These are phyloP conservation scores for Cyclotella sp. DNA, from an alignment of 108 stramenopile genomes.

Conservation along the genomic window DNA sequence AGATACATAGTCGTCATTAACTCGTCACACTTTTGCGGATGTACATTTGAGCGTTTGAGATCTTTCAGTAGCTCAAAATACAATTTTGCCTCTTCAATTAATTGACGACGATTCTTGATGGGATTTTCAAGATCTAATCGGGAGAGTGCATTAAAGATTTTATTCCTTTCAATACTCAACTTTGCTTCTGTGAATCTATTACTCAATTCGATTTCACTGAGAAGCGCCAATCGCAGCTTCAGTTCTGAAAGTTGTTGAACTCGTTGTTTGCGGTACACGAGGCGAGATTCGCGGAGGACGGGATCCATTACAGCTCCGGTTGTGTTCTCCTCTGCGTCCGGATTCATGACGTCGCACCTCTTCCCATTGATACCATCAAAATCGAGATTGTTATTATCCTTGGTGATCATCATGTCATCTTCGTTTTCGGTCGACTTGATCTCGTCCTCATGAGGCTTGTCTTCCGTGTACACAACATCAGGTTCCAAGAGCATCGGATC, in stretches of 20 bases:
- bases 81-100: slow-evolving; percentile 14
- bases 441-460: no score
- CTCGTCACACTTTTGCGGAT: neutral
- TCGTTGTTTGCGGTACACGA: neutral
- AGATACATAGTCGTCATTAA: slow-evolving; percentile 14
- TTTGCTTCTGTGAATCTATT: slow-evolving; percentile 2
- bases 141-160: neutral
- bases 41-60: neutral
- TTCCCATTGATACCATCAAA: neutral
- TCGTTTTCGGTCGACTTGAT: no score
- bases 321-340: neutral
- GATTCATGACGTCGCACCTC: neutral
- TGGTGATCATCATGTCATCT: no score
- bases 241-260: slow-evolving; percentile 12
- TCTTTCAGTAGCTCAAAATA: slow-evolving; percentile 21
- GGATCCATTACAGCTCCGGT: neutral
- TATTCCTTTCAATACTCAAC: slow-evolving; percentile 1
- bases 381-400: no score
- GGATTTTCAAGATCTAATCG: neutral
- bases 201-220: neutral
- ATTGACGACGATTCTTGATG: slow-evolving; percentile 1
- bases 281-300: neutral
- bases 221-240: slow-evolving; percentile 19
- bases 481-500: neutral
- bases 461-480: neutral